Base-by-base conservation (phyloP, 352 stramenopile species). In the Globisporangium rhizosaccharum region DNA sequence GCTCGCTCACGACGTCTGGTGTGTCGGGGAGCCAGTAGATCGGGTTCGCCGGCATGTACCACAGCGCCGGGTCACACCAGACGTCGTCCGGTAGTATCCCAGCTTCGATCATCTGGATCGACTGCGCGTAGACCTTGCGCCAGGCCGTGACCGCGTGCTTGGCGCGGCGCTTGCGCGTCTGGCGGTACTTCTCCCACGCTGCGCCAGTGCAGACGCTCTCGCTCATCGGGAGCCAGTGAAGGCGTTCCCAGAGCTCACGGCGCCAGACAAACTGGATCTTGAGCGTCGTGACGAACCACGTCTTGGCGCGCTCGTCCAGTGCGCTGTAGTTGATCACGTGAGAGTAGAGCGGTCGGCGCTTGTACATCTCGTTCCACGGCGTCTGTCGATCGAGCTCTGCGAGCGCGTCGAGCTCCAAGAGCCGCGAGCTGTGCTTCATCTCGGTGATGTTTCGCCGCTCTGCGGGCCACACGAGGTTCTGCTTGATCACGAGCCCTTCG, bases 181-280 rank as follows among this genome's bases (percentile, higher is more conserved):
- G 67, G 4, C 71, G 71, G 52, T 76, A 76, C 60, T 73, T 71
- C 23, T 73, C 61, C 71, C 71, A 79, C 6, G 56, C 48, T 4
- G 61, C 47, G 23, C 71, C 68, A 2, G 55, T 66, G 60, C 68
- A 76, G 37, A 79, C 69, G 17, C 59, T 69, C 49, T 79, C 71
- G 44, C 71, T 79, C 68, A 79, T 76, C 6, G 71, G 68, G 37
- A 79, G 47, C 71, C 71, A 79, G 56, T 79, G 71, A 9, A 79
- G 66, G 6, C 71, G 71, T 39, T 79, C 71, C 71, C 71, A 79
- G 50, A 79, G 70, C 62, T 79, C 71, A 33, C 71, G 68, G 11
- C 71, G 71, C 60, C 67, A 71, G 36, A 72, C 61, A 55, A 76
- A 79, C 58, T 79, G 71, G 53, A 72, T 55, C n/a, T 69, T 68